Evolutionary conservation across 176 grass and related monocot genomes (phyloP).

Genomic region (Cocos nucifera): DNA sequence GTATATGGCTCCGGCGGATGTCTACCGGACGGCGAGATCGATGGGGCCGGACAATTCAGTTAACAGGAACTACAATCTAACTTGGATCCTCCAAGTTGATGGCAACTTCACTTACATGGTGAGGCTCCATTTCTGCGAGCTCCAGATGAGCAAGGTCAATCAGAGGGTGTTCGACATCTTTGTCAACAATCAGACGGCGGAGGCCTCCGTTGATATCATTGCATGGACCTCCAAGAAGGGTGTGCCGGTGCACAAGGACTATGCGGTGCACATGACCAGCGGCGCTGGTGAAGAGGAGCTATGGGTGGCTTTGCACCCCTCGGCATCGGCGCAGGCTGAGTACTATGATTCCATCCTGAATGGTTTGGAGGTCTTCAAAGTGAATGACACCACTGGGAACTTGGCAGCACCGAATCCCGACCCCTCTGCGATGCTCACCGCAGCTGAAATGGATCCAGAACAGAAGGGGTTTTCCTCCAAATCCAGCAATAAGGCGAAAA

Average conservation of each 20-base stretch:
- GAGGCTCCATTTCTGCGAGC: slow-evolving; percentile 9
- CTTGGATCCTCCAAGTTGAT: too few relatives aligned
- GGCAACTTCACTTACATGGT: too few relatives aligned
- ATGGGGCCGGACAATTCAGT: too few relatives aligned
- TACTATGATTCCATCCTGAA: slow-evolving; percentile 8
- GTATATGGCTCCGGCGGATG: too few relatives aligned
- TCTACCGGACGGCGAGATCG: too few relatives aligned
- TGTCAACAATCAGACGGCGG: slow-evolving; percentile 1
- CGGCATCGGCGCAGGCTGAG: neutral
- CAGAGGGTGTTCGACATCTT: slow-evolving; percentile 10
- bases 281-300: neutral
- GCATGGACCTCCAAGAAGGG: neutral
- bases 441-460: too few relatives aligned
- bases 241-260: slow-evolving; percentile 6
- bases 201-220: neutral
- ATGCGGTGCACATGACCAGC: neutral
- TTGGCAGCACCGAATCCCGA: slow-evolving; percentile 7
- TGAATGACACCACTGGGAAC: neutral
- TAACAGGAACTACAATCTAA: too few relatives aligned
- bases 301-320: slow-evolving; percentile 9
- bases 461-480: too few relatives aligned
- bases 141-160: slow-evolving; percentile 6
- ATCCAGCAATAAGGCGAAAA: too few relatives aligned
- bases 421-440: neutral
- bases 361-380: slow-evolving; percentile 7